phyloP scores from a whole-genome alignment of 345 rosid species.

The Eutrema yunnanense region DNA sequence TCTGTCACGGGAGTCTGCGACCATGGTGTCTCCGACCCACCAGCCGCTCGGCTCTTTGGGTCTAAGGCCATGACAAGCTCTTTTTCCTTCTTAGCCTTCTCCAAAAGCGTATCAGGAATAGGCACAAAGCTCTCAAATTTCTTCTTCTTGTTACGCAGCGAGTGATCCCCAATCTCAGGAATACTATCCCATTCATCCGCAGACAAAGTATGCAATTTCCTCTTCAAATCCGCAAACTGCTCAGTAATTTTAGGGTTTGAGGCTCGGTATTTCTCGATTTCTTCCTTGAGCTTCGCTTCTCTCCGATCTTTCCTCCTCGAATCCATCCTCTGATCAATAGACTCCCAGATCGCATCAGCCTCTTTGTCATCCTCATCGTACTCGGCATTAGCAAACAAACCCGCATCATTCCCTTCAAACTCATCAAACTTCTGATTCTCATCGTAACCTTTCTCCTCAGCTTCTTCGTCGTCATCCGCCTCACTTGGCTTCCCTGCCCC shows the following conservation, averaged over 20 bases:
- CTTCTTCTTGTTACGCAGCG: conserved; percentile 79
- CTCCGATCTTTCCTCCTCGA: conserved; percentile 80
- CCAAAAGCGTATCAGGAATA: conserved; percentile 76
- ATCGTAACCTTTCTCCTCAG: conserved; percentile 82
- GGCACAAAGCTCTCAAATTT: conserved; percentile 94
- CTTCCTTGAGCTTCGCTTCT: conserved; percentile 80
- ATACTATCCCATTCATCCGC: conserved; percentile 85
- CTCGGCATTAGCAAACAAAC: conserved; percentile 86
- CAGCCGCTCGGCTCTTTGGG: conserved; percentile 73
- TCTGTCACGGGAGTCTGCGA: conserved; percentile 80
- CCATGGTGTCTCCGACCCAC: conserved; percentile 92
- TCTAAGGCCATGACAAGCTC: conserved; percentile 96
- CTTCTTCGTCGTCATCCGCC: conserved; percentile 81
- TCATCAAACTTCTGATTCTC: conserved; percentile 97
- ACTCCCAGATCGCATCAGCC: conserved; percentile 96
- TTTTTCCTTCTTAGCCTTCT: conserved; percentile 90
- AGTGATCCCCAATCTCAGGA: conserved; percentile 88
- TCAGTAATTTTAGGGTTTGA: conserved; percentile 91
- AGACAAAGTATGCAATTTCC: conserved; percentile 64
- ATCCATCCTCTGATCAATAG: conserved; percentile 84
- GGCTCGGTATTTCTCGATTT: conserved; percentile 85
- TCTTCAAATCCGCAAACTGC: conserved; percentile 91
- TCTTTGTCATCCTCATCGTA: conserved; percentile 93
- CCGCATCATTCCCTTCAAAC: conserved; percentile 93
- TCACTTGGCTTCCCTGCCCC: conserved; percentile 64